Evolutionary conservation across 495 filamentous ascomycete species (phyloP).

Genomic region (Aspergillus leporis): DNA sequence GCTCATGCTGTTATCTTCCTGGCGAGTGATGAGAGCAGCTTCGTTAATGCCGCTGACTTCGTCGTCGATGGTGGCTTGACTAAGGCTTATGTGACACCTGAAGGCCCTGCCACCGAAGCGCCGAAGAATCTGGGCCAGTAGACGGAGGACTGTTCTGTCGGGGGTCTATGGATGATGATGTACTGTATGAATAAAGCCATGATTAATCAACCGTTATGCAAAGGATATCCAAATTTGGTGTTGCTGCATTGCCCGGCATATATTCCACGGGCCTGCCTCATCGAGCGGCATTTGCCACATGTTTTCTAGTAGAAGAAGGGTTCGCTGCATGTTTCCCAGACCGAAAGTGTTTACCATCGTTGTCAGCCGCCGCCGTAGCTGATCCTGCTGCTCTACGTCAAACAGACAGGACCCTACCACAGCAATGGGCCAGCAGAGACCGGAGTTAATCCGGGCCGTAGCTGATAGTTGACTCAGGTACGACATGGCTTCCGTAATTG

Average conservation of each 20-base stretch:
- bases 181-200: conserved; percentile 16
- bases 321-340: conserved; percentile 40
- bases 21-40: conserved; percentile 91
- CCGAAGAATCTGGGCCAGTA: conserved; percentile 63
- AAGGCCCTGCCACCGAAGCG: conserved; percentile 70
- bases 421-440: conserved; percentile 41
- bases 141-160: not conserved
- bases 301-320: conserved; percentile 33
- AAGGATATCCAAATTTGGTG: conserved; percentile 46
- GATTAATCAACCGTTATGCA: conserved; percentile 22
- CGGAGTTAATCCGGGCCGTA: conserved; percentile 36
- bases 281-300: conserved; percentile 34
- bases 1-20: conserved; percentile 92
- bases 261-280: conserved; percentile 40
- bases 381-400: conserved; percentile 22
- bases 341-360: conserved; percentile 35
- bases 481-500: conserved; percentile 32
- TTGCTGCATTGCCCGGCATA: conserved; percentile 39
- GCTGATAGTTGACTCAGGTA: conserved; percentile 30
- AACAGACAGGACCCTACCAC: conserved; percentile 37
- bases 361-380: conserved; percentile 22
- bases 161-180: conserved; percentile 17
- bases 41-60: conserved; percentile 91
- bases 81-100: conserved; percentile 91
- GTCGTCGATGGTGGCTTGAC: conserved; percentile 97